These are phyloP conservation scores for Desmodesmus armatus DNA, from an alignment of 139 green algal genomes.

Conservation along the genomic window DNA sequence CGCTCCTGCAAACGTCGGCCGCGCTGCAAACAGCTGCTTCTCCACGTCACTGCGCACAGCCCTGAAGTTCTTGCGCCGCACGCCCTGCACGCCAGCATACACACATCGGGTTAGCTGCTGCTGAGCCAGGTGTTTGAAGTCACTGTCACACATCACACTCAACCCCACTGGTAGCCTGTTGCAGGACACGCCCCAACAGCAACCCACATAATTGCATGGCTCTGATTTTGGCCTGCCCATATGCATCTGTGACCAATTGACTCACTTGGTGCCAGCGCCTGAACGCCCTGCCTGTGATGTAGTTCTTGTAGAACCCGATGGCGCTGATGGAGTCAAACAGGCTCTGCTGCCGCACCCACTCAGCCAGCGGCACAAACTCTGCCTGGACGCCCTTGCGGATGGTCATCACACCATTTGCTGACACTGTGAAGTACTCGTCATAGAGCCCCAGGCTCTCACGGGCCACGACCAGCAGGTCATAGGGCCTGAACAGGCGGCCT, in stretches of 20 bases:
- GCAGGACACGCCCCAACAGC: not conserved
- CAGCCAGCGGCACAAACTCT: conserved; percentile 75
- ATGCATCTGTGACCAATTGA: not conserved
- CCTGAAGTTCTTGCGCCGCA: conserved; percentile 74
- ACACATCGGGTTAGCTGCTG: no score
- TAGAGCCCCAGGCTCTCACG: conserved; percentile 55
- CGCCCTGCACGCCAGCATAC: conserved; percentile 51
- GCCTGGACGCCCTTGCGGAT: conserved; percentile 71
- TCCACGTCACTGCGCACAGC: conserved; percentile 63
- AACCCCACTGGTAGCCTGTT: not conserved
- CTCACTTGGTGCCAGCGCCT: conserved; percentile 74
- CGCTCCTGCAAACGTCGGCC: conserved; percentile 72
- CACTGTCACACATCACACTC: no score
- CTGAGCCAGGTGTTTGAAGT: no score
- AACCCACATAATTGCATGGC: not conserved
- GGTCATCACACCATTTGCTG: conserved; percentile 78
- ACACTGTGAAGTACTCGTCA: conserved; percentile 84
- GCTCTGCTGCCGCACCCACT: conserved; percentile 81
- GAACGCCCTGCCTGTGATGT: conserved; percentile 73
- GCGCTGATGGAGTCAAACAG: conserved; percentile 75
- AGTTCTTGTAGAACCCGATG: conserved; percentile 84
- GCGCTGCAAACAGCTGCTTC: conserved; percentile 77
- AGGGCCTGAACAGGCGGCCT: conserved; percentile 71
- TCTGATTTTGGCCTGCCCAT: not conserved
- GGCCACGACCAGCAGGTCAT: conserved; percentile 77